Evolutionary conservation across 192 early-diverging fungal species (phyloP), one percentile per base, ranked within the genome.

Genomic region (Podila horticola): DNA sequence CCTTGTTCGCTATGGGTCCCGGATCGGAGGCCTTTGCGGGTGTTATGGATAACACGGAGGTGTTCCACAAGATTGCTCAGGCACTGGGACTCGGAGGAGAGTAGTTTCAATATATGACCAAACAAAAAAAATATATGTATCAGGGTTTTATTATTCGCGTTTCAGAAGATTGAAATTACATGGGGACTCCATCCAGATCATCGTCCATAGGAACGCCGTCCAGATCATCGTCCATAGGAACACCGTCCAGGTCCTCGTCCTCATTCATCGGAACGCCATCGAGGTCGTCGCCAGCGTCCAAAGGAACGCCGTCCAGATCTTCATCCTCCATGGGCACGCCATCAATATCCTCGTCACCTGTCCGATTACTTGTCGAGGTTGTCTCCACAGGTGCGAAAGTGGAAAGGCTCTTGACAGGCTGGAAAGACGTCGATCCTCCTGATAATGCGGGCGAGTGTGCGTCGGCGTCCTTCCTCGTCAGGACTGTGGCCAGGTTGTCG

Each of bases 1-100:
- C 83, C 38, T 48, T 87, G 41, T 87, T 83, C 69, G 71, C 84
- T 45, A 41, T 72, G 12, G 85, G 86, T 26, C 86, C 86, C 50
- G 74, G 84, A 3, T 57, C 83, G 17, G 31, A 77, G n/a, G 48
- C 85, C 7, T 87, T 84, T 62, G 62, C 67, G 58, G 82, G 81
- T 31, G 74, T 83, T 31, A 72, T 72, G 69, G 86, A 87, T 50
- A 87, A 87, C 74, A 84, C 82, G 52, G 81, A 87, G 69, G 71
- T 87, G 58, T 87, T 85, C 71, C 84, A 85, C 71, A 87, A 85
- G 84, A 85, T 87, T 74, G 45, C 85, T 45, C 49, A 84, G 52
- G 74, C 75, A 34, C 50, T 79, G 66, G 76, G 76, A 67, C 76
- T 79, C 55, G 76, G 76, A 31, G 67, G 41, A 45, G 11, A 45